Evolutionary conservation across 202 grass and related monocot genomes (phyloP).

Genomic region (Setaria viridis): DNA sequence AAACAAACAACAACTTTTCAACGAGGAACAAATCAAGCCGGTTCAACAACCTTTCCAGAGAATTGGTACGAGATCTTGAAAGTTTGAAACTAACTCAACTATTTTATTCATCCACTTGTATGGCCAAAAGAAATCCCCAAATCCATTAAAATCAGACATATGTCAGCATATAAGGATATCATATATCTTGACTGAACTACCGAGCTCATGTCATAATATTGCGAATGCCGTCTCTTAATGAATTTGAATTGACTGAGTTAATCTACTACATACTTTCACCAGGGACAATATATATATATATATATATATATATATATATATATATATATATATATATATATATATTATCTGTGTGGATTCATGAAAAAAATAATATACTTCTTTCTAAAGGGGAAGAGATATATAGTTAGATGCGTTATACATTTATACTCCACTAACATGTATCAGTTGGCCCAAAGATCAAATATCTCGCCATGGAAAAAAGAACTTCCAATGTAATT

Average conservation of each 20-base stretch:
- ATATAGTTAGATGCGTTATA: not conserved
- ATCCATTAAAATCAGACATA: slow-evolving; percentile 12
- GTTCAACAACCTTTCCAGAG: slow-evolving; percentile 5
- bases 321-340: too few species aligned
- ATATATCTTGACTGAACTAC: not conserved
- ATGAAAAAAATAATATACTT: not conserved
- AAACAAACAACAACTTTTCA: slow-evolving; percentile 11
- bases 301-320: not conserved
- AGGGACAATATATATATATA: not conserved
- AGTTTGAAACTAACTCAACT: not conserved
- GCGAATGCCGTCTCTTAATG: not conserved
- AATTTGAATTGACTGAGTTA: not conserved
- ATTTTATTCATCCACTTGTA: not conserved
- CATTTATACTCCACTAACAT: not conserved
- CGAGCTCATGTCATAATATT: not conserved
- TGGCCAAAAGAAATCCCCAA: not conserved
- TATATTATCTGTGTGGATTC: not conserved
- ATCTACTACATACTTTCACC: not conserved
- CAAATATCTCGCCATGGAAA: not conserved
- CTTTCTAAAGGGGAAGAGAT: not conserved
- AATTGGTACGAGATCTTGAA: slow-evolving; percentile 9
- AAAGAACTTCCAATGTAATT: not conserved
- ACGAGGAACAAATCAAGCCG: not conserved
- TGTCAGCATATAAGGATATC: slow-evolving; percentile 7
- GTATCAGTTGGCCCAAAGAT: not conserved